Evolutionary conservation across 352 stramenopile genomes (phyloP).

Genomic region (Pythium insidiosum): DNA sequence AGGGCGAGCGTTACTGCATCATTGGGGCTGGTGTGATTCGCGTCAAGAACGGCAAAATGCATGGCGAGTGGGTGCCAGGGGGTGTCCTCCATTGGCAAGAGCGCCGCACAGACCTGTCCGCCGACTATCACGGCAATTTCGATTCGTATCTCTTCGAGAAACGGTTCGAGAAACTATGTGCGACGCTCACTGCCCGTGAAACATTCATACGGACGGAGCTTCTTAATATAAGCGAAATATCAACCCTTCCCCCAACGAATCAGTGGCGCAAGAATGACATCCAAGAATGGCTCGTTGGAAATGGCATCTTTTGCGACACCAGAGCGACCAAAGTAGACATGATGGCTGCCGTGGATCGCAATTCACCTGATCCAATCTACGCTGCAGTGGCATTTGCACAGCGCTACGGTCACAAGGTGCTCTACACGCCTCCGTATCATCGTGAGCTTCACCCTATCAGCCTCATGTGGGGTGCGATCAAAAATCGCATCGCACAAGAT

Average conservation of each 20-base stretch:
- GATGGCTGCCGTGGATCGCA: background rate
- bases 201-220: constrained; percentile 6
- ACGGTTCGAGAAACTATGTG: constrained; percentile 4
- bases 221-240: constrained; percentile 5
- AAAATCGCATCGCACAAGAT: constrained; percentile 6
- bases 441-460: constrained; percentile 8
- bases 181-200: background rate
- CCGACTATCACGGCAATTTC: constrained; percentile 13
- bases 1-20: constrained; percentile 5
- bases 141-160: constrained; percentile 2
- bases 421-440: constrained; percentile 7
- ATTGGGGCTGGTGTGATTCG: constrained; percentile 4
- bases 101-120: background rate
- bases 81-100: background rate
- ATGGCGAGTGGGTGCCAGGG: background rate
- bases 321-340: constrained; percentile 1
- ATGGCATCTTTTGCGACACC: background rate
- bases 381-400: background rate
- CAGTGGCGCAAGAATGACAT: constrained; percentile 1
- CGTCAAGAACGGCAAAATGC: background rate
- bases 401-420: constrained; percentile 4
- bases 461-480: constrained; percentile 4
- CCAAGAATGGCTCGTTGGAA: background rate
- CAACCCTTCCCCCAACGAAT: background rate
- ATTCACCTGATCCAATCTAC: constrained; percentile 1